Conservation (phyloP, 352 stramenopile genomes). For the Blastocystis sp. region DNA sequence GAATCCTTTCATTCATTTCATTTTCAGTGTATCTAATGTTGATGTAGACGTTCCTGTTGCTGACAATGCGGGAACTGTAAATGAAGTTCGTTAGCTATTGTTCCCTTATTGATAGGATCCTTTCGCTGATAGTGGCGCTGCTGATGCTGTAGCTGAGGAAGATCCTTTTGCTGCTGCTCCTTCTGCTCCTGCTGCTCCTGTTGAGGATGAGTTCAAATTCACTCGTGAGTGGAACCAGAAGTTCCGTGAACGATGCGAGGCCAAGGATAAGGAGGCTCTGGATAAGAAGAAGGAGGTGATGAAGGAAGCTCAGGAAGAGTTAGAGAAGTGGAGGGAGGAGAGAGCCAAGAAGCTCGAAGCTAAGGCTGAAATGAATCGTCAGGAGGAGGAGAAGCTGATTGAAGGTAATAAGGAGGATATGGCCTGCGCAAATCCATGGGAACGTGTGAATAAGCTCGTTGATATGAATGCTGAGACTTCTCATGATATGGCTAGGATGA, state of each 20-base stretch:
- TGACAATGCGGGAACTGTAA: not conserved
- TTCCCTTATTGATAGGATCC: constrained; percentile 42
- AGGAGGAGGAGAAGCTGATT: constrained; percentile 62
- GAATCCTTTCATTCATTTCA: not conserved
- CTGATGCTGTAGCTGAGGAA: constrained; percentile 23
- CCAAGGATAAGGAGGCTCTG: constrained; percentile 48
- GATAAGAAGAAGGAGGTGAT: constrained; percentile 63
- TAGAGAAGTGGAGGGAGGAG: constrained; percentile 51
- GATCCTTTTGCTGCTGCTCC: constrained; percentile 44
- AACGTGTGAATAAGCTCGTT: constrained; percentile 64
- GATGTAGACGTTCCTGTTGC: constrained; percentile 32
- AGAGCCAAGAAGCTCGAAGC: constrained; percentile 42
- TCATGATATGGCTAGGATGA: constrained; percentile 63
- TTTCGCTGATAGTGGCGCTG: constrained; percentile 50
- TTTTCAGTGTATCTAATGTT: constrained; percentile 4
- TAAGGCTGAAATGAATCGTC: constrained; percentile 63
- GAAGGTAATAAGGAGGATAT: constrained; percentile 60
- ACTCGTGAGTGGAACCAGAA: constrained; percentile 54
- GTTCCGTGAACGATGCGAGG: constrained; percentile 61
- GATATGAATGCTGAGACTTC: constrained; percentile 57
- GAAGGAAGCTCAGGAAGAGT: constrained; percentile 61
- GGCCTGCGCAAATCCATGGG: constrained; percentile 62
- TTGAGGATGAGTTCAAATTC: constrained; percentile 61
- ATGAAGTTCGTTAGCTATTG: not conserved
- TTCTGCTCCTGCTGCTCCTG: not conserved